phyloP scores from a whole-genome alignment of 108 stramenopile species.

The Pseudonitzschia multiseries region DNA sequence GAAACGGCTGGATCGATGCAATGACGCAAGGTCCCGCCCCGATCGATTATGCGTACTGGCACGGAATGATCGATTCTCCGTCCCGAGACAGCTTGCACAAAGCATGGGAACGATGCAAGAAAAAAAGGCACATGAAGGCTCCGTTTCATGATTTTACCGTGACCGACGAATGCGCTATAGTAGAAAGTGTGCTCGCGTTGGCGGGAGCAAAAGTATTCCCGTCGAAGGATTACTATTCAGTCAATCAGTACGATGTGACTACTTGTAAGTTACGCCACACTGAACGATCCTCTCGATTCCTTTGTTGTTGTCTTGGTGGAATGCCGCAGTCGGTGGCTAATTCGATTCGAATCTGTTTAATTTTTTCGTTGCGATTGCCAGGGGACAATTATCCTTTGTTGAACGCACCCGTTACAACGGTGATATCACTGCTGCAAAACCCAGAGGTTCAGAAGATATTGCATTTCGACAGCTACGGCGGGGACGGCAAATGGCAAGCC shows the following conservation, averaged over 20 bases:
- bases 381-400: slow-evolving; percentile 31
- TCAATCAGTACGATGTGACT: slow-evolving; percentile 66
- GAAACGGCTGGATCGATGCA: slow-evolving; percentile 75
- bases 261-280: slow-evolving; percentile 40
- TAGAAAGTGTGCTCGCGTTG: slow-evolving; percentile 50
- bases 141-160: slow-evolving; percentile 66
- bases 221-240: slow-evolving; percentile 5
- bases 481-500: slow-evolving; percentile 29
- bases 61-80: slow-evolving; percentile 70
- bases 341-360: neutral
- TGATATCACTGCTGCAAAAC: slow-evolving; percentile 46
- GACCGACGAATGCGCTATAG: slow-evolving; percentile 73
- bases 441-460: slow-evolving; percentile 53
- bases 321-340: neutral
- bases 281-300: neutral
- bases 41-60: slow-evolving; percentile 78
- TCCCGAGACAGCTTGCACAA: slow-evolving; percentile 41
- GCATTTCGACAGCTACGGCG: slow-evolving; percentile 45
- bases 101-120: slow-evolving; percentile 54
- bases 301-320: neutral
- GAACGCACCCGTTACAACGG: slow-evolving; percentile 4
- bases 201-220: slow-evolving; percentile 41
- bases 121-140: slow-evolving; percentile 22
- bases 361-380: neutral
- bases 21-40: slow-evolving; percentile 59